phyloP scores from a whole-genome alignment of 352 stramenopile species.

The Peronospora farinosa region DNA sequence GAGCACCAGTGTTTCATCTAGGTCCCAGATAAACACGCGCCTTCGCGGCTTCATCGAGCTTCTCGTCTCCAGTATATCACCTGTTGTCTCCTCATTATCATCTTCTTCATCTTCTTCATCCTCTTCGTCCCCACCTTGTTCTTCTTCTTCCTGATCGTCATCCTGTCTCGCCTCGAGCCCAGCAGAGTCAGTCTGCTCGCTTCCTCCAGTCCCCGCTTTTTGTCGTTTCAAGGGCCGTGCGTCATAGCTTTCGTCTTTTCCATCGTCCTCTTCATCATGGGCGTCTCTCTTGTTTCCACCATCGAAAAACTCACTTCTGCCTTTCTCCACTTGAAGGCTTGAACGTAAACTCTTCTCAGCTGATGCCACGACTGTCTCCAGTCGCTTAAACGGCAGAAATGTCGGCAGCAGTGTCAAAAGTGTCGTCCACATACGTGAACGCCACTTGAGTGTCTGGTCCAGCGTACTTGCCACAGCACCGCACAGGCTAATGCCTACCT shows the following conservation, averaged over 20 bases:
- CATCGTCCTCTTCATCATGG: slow-evolving; percentile 9
- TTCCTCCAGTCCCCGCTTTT: slow-evolving; percentile 14
- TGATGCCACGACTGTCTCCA: slow-evolving; percentile 10
- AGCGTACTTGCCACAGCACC: slow-evolving; percentile 44
- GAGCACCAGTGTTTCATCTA: slow-evolving; percentile 78
- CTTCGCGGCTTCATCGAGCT: slow-evolving; percentile 13
- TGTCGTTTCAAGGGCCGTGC: slow-evolving; percentile 37
- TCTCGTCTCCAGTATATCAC: not conserved
- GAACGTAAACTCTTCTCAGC: not conserved
- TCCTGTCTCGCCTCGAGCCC: slow-evolving; percentile 1
- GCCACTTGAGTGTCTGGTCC: slow-evolving; percentile 18
- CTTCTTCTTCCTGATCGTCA: slow-evolving; percentile 6
- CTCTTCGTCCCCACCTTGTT: slow-evolving; percentile 10
- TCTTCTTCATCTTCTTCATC: slow-evolving; percentile 8
- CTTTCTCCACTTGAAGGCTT: slow-evolving; percentile 4
- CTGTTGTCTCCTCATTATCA: slow-evolving; percentile 1
- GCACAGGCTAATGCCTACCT: slow-evolving; percentile 61
- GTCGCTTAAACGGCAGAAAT: slow-evolving; percentile 19
- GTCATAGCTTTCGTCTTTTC: slow-evolving; percentile 17
- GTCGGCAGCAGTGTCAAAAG: slow-evolving; percentile 19
- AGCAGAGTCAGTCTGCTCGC: not conserved
- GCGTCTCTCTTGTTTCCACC: slow-evolving; percentile 15
- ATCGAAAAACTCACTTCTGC: slow-evolving; percentile 6
- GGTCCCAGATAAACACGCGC: slow-evolving; percentile 76
- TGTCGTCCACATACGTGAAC: slow-evolving; percentile 11